Evolutionary conservation across 1,284 basidiomycete species (phyloP).

Genomic region (Naganishia sp.): DNA sequence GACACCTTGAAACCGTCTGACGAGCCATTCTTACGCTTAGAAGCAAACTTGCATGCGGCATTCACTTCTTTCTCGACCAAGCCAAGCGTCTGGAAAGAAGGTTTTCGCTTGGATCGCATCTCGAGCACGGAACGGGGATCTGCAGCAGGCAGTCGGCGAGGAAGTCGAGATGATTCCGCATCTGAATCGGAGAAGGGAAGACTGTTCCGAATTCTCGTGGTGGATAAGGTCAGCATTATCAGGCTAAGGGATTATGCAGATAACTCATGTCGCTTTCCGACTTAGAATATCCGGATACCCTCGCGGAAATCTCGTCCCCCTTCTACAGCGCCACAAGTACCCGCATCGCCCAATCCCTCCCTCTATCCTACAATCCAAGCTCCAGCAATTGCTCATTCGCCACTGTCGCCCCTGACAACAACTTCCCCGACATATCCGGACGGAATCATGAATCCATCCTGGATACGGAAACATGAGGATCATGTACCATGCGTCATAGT

Average conservation of each 20-base stretch:
- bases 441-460: slow-evolving; percentile 92
- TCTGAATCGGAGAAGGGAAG: slow-evolving; percentile 56
- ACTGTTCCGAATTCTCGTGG: slow-evolving; percentile 75
- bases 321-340: slow-evolving; percentile 38
- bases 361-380: slow-evolving; percentile 37
- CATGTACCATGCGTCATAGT: slow-evolving; percentile 91
- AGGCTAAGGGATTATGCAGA: not conserved
- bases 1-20: slow-evolving; percentile 42
- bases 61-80: slow-evolving; percentile 9
- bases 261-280: not conserved
- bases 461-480: slow-evolving; percentile 92
- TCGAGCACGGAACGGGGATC: slow-evolving; percentile 56
- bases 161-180: slow-evolving; percentile 57
- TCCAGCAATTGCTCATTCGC: slow-evolving; percentile 64
- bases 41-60: slow-evolving; percentile 8
- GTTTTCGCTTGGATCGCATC: slow-evolving; percentile 34
- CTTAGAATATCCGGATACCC: slow-evolving; percentile 72
- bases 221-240: slow-evolving; percentile 65
- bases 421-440: slow-evolving; percentile 88
- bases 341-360: slow-evolving; percentile 33
- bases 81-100: slow-evolving; percentile 14
- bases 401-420: slow-evolving; percentile 83
- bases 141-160: slow-evolving; percentile 6
- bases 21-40: slow-evolving; percentile 63
- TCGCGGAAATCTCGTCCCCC: slow-evolving; percentile 73